Percentiles rank a stretch among this genome's conserved stretches.
Evolutionary conservation across 148 eudicot genomes (phyloP).

Genomic region (Amaranthus hypochondriacus): DNA sequence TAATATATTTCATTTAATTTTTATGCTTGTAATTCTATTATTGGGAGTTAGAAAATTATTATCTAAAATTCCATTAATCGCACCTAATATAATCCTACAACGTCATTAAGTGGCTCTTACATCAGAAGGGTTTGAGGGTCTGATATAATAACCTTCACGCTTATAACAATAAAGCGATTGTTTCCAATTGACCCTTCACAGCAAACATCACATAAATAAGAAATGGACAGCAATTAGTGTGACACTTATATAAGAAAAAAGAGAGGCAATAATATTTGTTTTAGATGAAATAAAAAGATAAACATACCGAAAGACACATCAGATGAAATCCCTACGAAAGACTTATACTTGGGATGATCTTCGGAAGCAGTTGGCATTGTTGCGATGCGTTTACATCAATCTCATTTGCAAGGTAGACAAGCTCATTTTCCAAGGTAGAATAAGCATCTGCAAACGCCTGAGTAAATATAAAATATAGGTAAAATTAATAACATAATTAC

Average conservation of each 20-base stretch:
- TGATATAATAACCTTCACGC: too few species aligned
- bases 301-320: slow-evolving; percentile 16
- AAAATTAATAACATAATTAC: background rate
- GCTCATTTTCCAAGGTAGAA: slow-evolving; percentile 58
- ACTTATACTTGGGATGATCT: slow-evolving; percentile 74
- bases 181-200: too few species aligned
- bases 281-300: background rate
- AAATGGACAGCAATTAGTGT: too few species aligned
- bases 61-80: too few species aligned
- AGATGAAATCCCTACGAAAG: slow-evolving; percentile 32
- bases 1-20: too few species aligned
- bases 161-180: too few species aligned
- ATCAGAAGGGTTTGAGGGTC: too few species aligned
- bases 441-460: slow-evolving; percentile 99
- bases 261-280: background rate
- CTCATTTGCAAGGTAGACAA: slow-evolving; percentile 37
- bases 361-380: slow-evolving; percentile 56
- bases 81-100: too few species aligned
- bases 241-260: background rate
- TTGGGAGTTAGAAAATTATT: too few species aligned
- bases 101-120: too few species aligned
- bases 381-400: slow-evolving; percentile 38
- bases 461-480: slow-evolving; percentile 4
- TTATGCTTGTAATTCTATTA: too few species aligned
- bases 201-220: too few species aligned